Percentiles rank a stretch among this genome's conserved stretches.
Conservation (phyloP, 2,329 filamentous ascomycete genomes). For the Venturia asperata region DNA sequence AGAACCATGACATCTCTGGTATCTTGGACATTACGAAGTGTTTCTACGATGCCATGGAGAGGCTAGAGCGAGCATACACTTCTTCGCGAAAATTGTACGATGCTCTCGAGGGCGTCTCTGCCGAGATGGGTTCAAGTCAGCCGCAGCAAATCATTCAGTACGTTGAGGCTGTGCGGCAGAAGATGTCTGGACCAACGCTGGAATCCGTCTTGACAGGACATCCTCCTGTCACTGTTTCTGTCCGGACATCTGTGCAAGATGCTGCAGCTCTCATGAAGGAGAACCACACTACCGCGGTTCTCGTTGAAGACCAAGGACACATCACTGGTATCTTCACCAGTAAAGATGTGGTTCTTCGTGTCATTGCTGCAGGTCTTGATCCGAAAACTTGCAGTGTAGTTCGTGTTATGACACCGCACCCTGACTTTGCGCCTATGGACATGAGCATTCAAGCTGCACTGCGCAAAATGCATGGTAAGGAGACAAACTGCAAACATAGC, state of each 20-base stretch:
- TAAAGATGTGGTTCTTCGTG: slow-evolving; percentile 96
- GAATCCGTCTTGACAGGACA: slow-evolving; percentile 89
- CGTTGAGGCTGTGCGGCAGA: slow-evolving; percentile 85
- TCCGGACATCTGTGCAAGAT: slow-evolving; percentile 92
- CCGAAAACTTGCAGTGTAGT: slow-evolving; percentile 94
- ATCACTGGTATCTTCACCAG: slow-evolving; percentile 99
- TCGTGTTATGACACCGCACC: slow-evolving; percentile 97
- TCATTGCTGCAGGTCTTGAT: slow-evolving; percentile 93
- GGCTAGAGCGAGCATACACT: slow-evolving; percentile 92
- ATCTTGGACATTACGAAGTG: slow-evolving; percentile 98
- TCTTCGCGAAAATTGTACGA: slow-evolving; percentile 98
- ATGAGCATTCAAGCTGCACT: slow-evolving; percentile 98
- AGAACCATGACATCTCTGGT: slow-evolving; percentile 98
- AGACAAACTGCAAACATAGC: background rate
- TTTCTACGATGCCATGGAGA: slow-evolving; percentile 99
- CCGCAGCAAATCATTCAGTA: slow-evolving; percentile 99
- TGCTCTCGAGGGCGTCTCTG: slow-evolving; percentile 94
- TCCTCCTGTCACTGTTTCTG: slow-evolving; percentile 89
- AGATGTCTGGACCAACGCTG: slow-evolving; percentile 96
- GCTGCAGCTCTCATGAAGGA: slow-evolving; percentile 96
- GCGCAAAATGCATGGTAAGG: slow-evolving; percentile 94
- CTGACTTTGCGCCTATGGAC: slow-evolving; percentile 95
- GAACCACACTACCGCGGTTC: slow-evolving; percentile 91
- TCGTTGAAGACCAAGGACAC: slow-evolving; percentile 92
- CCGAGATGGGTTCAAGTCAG: slow-evolving; percentile 89